These are phyloP conservation scores for Rhodotorula sp. DNA, from an alignment of 1,284 basidiomycete species.

Conservation along the genomic window DNA sequence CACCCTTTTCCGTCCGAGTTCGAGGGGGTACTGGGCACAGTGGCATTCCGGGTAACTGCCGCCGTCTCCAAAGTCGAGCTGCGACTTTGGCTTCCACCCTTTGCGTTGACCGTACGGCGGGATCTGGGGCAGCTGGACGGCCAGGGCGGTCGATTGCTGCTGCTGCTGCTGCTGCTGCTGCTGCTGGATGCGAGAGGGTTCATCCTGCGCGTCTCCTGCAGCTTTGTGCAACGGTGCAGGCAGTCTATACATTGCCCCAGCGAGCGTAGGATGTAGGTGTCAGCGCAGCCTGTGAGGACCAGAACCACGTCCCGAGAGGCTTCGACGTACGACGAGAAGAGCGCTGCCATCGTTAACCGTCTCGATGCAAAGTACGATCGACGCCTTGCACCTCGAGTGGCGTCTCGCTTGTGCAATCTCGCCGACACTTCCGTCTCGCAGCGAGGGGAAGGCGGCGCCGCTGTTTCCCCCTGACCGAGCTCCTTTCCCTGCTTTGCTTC, in stretches of 20 bases:
- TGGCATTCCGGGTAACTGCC: conserved; percentile 97
- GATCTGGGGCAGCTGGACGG: conserved; percentile 49
- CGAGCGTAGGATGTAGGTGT: not conserved
- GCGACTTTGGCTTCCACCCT: conserved; percentile 79
- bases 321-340: conserved; percentile 22
- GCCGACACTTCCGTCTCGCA: too few species aligned
- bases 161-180: not conserved
- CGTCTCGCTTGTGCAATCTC: too few species aligned
- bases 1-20: conserved; percentile 89
- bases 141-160: conserved; percentile 44
- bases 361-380: too few species aligned
- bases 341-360: conserved; percentile 18
- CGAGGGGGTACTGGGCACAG: conserved; percentile 92
- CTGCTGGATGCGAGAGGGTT: conserved; percentile 7
- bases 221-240: conserved; percentile 65
- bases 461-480: too few species aligned
- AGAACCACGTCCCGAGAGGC: not conserved
- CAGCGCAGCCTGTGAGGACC: not conserved
- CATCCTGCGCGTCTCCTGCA: conserved; percentile 54
- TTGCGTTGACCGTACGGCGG: conserved; percentile 80
- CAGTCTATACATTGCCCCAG: conserved; percentile 48
- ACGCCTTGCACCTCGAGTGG: too few species aligned
- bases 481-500: too few species aligned
- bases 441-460: too few species aligned
- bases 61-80: conserved; percentile 86